Evolutionary conservation across 2,329 filamentous ascomycete genomes (phyloP).

Genomic region (Calonectria fujianensis): DNA sequence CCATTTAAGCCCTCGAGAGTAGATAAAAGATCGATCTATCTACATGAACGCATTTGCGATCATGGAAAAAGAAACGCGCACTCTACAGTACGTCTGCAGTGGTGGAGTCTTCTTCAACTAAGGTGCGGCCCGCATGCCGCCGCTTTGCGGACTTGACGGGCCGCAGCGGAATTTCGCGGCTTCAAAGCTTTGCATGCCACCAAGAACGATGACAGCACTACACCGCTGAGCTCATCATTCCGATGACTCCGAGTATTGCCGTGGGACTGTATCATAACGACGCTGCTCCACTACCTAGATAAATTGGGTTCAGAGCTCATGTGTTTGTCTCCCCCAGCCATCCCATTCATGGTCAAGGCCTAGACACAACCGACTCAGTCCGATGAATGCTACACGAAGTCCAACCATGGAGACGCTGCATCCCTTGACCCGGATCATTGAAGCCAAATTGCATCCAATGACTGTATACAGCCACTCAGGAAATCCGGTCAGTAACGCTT

Average conservation of each 20-base stretch:
- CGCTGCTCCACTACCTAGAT: too few relatives aligned
- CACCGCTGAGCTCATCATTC: background rate
- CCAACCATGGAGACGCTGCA: background rate
- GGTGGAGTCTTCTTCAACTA: too few relatives aligned
- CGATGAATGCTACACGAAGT: background rate
- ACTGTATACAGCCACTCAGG: background rate
- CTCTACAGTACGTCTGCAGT: too few relatives aligned
- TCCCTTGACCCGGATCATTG: background rate
- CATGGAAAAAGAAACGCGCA: background rate
- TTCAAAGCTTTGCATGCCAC: background rate
- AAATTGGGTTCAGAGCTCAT: background rate
- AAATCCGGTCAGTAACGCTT: background rate
- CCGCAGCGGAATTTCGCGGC: conserved; percentile 17
- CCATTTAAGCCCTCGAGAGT: too few relatives aligned
- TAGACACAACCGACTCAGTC: background rate
- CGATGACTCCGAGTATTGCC: background rate
- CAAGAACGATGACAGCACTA: background rate
- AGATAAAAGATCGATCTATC: too few relatives aligned
- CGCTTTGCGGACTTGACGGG: background rate
- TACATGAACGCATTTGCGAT: background rate
- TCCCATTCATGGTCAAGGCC: too few relatives aligned
- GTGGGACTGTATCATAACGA: background rate
- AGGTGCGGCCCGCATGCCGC: conserved; percentile 10
- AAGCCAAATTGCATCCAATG: background rate
- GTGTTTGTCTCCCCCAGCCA: background rate